Evolutionary conservation across 2,329 filamentous ascomycete species (phyloP).

Genomic region (Capronia coronata): DNA sequence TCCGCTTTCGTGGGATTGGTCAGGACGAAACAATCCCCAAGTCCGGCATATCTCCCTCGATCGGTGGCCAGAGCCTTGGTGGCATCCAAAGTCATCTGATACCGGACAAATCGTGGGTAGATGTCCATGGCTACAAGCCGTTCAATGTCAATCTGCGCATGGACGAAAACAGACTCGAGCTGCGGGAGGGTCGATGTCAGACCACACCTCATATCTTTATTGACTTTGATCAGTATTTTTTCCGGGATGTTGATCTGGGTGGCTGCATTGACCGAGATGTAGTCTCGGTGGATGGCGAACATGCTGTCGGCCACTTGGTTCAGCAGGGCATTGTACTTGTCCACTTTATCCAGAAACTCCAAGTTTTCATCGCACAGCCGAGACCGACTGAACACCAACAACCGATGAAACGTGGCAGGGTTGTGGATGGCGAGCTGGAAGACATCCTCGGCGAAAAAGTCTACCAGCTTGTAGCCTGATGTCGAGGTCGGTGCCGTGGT

Average conservation of each 20-base stretch:
- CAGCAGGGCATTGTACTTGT: conserved; percentile 43
- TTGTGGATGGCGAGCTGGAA: conserved; percentile 49
- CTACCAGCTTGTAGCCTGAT: conserved; percentile 27
- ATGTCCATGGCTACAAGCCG: conserved; percentile 42
- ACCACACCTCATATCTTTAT: conserved; percentile 44
- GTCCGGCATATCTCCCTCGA: conserved; percentile 44
- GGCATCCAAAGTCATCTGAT: conserved; percentile 46
- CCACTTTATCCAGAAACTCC: conserved; percentile 48
- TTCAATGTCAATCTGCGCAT: conserved; percentile 43
- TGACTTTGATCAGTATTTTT: conserved; percentile 39
- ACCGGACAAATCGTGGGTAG: conserved; percentile 50
- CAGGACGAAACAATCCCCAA: conserved; percentile 55
- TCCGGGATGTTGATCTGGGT: conserved; percentile 41
- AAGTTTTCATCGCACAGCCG: conserved; percentile 46
- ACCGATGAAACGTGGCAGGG: conserved; percentile 42
- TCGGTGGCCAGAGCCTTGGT: conserved; percentile 41
- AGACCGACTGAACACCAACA: conserved; percentile 47
- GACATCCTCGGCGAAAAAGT: conserved; percentile 47
- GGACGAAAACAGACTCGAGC: conserved; percentile 42
- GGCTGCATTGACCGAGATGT: conserved; percentile 35
- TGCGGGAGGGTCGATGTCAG: conserved; percentile 42
- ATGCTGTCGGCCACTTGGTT: conserved; percentile 43
- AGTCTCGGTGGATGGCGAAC: conserved; percentile 42
- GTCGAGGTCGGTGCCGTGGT: conserved; percentile 8
- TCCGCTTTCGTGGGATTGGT: conserved; percentile 47